Base-by-base conservation (phyloP, 2,329 filamentous ascomycete species). In the Diplodia mutila region DNA sequence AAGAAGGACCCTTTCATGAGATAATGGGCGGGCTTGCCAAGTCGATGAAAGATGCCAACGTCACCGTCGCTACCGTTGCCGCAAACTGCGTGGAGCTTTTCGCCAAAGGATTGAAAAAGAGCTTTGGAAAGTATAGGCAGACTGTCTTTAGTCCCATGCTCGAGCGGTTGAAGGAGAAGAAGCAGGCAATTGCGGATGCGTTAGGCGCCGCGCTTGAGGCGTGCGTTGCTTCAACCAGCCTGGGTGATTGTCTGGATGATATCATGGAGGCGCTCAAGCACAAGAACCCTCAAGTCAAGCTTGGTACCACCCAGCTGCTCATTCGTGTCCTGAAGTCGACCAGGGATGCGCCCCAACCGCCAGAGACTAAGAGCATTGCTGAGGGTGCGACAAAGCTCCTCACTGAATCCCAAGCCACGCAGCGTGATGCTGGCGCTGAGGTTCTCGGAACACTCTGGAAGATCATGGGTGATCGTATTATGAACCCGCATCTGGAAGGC, bases 31-130 rank as follows among this genome's bases (percentile, higher is more conserved):
- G 88, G 4, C 85, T 98, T 66, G 94, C 95, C 53, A 99, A 98
- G 80, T 93, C 89, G 73, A 99, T 99, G 95, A 99, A 99, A 80
- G 96, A 99, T 73, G 95, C 96, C 73, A 99, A 99, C 76, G 91
- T 99, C 72, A 91, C 92, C 5, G 95, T 98, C 59, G 95, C 97
- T 23, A 95, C 91, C 1, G 90, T 95, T 71, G 94, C 96, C 6
- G 95, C 94, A 2, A 94, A 96, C 74, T 97, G 94, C 79, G 91
- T 97, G 39, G 94, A 98, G 74, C 86, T 91, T 32, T 83, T 99
- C 29, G 94, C 94, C 54, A 95, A 92, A 74, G 95, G 95, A 59
- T 78, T 99, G 69, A 89, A 92, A 53, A 89, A 87, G 73, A 82
- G 85, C 27, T 99, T 97, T 76, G 85, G 82, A 65, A 97, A 91